Evolutionary conservation across 106 monocot genomes (phyloP).

Genomic region (Iris macrosiphon): DNA sequence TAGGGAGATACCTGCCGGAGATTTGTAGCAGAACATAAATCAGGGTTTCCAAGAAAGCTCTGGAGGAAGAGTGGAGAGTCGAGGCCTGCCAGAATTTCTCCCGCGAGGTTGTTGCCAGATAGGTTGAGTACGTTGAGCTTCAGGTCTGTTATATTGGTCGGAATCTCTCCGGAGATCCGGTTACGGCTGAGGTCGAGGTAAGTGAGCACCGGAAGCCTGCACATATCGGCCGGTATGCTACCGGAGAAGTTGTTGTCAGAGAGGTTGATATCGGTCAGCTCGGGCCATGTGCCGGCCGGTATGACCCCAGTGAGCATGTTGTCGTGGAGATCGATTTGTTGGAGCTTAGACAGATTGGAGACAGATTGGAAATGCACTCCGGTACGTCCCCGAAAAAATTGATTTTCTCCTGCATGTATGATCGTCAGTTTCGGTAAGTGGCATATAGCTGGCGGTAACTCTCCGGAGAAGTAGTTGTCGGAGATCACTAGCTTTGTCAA

Average conservation of each 20-base stretch:
- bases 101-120: conserved; percentile 32
- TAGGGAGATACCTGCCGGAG: background rate
- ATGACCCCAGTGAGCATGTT: conserved; percentile 35
- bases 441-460: conserved; percentile 37
- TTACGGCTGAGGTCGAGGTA: conserved; percentile 54
- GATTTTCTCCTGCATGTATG: conserved; percentile 20
- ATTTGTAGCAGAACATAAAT: conserved; percentile 27
- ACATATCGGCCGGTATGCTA: conserved; percentile 17
- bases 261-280: conserved; percentile 39
- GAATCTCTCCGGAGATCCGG: conserved; percentile 37
- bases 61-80: conserved; percentile 12
- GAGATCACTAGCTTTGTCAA: conserved; percentile 39
- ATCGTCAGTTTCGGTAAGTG: conserved; percentile 17
- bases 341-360: conserved; percentile 12
- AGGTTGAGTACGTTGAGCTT: conserved; percentile 40
- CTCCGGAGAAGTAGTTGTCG: conserved; percentile 36
- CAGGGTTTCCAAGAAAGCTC: conserved; percentile 24
- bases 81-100: conserved; percentile 30
- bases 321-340: conserved; percentile 33
- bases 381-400: conserved; percentile 17
- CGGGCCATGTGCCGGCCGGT: conserved; percentile 26
- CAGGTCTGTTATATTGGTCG: conserved; percentile 10
- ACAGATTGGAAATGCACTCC: conserved; percentile 32
- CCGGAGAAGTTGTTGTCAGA: conserved; percentile 45
- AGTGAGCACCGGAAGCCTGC: conserved; percentile 33